A percentile compares a stretch with the other conserved stretches of the same genome.
These are phyloP conservation scores for Penicillium sp. DNA, from an alignment of 2,329 filamentous ascomycete genomes.

Conservation along the genomic window DNA sequence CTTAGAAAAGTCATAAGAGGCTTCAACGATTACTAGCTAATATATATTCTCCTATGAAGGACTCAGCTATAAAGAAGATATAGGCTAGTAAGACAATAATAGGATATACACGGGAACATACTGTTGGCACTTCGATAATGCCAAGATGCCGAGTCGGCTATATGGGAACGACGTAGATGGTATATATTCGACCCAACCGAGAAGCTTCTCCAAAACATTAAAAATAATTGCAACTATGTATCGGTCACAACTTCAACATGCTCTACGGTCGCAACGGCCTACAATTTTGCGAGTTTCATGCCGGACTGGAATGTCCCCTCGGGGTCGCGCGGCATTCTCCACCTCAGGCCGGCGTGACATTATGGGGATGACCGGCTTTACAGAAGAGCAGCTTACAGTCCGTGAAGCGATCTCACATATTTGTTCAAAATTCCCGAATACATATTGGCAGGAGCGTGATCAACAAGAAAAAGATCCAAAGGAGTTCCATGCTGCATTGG, in stretches of 20 bases:
- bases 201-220: not conserved
- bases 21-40: no score
- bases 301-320: not conserved
- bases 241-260: constrained; percentile 10
- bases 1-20: no score
- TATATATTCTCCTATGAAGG: no score
- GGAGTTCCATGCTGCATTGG: constrained; percentile 72
- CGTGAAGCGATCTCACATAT: constrained; percentile 67
- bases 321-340: constrained; percentile 29
- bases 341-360: constrained; percentile 41
- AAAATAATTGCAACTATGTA: constrained; percentile 11
- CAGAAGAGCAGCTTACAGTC: constrained; percentile 69
- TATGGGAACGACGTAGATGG: not conserved
- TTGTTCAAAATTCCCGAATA: constrained; percentile 67
- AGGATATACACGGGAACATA: no score
- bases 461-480: constrained; percentile 67
- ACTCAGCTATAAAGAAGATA: no score
- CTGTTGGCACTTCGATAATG: constrained; percentile 6
- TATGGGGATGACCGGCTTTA: constrained; percentile 73
- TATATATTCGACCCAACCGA: not conserved
- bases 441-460: constrained; percentile 74
- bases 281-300: not conserved
- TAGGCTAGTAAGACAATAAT: no score
- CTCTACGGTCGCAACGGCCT: constrained; percentile 10
- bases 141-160: constrained; percentile 23